Conservation (phyloP, 2,329 filamentous ascomycete genomes). For the Coniochaeta sp. region DNA sequence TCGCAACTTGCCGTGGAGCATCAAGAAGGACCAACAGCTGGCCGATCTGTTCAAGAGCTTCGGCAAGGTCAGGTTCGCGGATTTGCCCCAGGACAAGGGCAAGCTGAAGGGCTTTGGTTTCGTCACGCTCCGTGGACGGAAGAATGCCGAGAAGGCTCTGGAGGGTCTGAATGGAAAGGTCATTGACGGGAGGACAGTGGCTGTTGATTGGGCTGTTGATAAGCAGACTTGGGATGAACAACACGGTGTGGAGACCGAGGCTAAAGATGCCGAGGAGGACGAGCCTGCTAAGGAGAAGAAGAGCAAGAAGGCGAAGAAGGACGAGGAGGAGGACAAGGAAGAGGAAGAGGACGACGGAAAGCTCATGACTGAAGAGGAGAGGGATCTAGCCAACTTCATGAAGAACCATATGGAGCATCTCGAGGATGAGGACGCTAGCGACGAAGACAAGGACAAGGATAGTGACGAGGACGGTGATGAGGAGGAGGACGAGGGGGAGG, state of each 20-base stretch:
- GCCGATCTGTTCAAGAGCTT: constrained; percentile 74
- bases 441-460: constrained; percentile 32
- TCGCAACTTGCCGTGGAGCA: constrained; percentile 91
- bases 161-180: constrained; percentile 81
- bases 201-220: constrained; percentile 95
- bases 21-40: constrained; percentile 80
- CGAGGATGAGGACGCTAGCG: constrained; percentile 48
- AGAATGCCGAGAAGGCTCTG: constrained; percentile 87
- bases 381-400: constrained; percentile 46
- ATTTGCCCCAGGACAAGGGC: constrained; percentile 71
- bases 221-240: constrained; percentile 76
- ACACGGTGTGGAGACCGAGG: constrained; percentile 33
- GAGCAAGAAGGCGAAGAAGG: constrained; percentile 32
- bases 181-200: constrained; percentile 79
- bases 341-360: constrained; percentile 23
- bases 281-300: constrained; percentile 21
- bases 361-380: constrained; percentile 29
- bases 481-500: constrained; percentile 30
- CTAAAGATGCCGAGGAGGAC: constrained; percentile 27
- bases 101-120: constrained; percentile 88
- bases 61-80: constrained; percentile 84
- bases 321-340: constrained; percentile 22
- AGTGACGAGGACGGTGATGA: constrained; percentile 28
- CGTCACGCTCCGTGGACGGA: constrained; percentile 76
- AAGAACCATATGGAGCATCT: constrained; percentile 50